phyloP scores from a whole-genome alignment of 345 rosid species.

The Salix caprea region DNA sequence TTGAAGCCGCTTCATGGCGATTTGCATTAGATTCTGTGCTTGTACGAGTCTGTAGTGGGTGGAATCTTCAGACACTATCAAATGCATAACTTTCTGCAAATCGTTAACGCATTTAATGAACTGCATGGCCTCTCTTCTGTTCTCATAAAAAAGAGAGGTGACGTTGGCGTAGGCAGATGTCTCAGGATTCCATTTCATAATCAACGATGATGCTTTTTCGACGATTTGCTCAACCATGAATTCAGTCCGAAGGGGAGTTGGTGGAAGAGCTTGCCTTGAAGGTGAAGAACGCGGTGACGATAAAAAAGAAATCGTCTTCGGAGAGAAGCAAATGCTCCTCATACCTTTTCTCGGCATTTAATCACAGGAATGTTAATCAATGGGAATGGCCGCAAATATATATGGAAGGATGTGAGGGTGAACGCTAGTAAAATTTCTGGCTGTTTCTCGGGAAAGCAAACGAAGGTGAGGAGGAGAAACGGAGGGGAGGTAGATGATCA shows the following conservation, averaged over 20 bases:
- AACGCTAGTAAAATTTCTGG: no score
- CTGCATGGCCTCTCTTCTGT: slow-evolving; percentile 19
- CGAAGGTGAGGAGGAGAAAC: no score
- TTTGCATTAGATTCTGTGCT: slow-evolving; percentile 23
- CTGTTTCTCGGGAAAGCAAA: no score
- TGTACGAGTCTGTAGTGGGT: background rate
- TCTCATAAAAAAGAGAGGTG: slow-evolving; percentile 28
- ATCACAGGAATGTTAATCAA: no score
- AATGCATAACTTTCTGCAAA: slow-evolving; percentile 21
- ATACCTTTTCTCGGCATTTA: slow-evolving; percentile 20
- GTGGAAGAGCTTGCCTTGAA: background rate
- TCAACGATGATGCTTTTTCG: slow-evolving; percentile 10
- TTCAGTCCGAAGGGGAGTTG: slow-evolving; percentile 18
- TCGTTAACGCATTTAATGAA: slow-evolving; percentile 13
- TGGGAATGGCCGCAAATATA: no score
- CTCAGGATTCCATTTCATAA: slow-evolving; percentile 29
- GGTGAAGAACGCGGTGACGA: slow-evolving; percentile 2
- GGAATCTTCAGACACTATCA: slow-evolving; percentile 11
- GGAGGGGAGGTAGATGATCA: no score
- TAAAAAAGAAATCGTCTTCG: slow-evolving; percentile 13
- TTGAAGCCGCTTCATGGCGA: slow-evolving; percentile 22
- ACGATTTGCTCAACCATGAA: slow-evolving; percentile 4
- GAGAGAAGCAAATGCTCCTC: slow-evolving; percentile 20
- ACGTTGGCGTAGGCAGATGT: slow-evolving; percentile 17
- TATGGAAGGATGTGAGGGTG: no score